Conservation (phyloP, 139 green algal species). For the Micractinium conductrix region DNA sequence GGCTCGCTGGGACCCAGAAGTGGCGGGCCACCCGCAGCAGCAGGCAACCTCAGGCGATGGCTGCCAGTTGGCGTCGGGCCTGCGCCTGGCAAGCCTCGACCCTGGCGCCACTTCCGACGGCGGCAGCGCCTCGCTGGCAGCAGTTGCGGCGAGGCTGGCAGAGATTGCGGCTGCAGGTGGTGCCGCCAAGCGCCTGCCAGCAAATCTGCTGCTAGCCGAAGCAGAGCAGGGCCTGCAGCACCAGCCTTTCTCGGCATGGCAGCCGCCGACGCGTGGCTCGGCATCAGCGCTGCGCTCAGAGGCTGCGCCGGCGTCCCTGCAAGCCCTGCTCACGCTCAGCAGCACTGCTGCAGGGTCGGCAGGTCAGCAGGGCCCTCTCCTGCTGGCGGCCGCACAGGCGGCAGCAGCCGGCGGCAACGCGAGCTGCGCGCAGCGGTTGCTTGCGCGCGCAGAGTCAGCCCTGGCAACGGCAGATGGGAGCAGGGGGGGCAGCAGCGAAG, state of each 20-base stretch:
- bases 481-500: not conserved
- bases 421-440: not conserved
- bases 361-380: not conserved
- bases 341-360: not conserved
- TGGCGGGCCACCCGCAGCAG: not conserved
- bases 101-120: not conserved
- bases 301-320: not conserved
- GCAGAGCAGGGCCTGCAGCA: not conserved
- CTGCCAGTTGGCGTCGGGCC: not conserved
- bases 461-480: not conserved
- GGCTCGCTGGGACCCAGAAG: slow-evolving; percentile 1
- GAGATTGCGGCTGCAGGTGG: not conserved
- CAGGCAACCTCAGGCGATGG: not conserved
- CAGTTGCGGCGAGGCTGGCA: not conserved
- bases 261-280: too few relatives aligned
- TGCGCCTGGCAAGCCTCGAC: not conserved
- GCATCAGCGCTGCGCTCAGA: not conserved
- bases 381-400: not conserved
- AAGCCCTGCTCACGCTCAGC: not conserved
- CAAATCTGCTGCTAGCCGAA: not conserved
- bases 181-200: not conserved
- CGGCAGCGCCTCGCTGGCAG: not conserved
- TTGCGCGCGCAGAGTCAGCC: not conserved
- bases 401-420: not conserved
- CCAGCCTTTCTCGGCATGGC: not conserved